These are phyloP conservation scores for Capniomyces stellatus DNA, from an alignment of 371 early-diverging fungal genomes.

Conservation along the genomic window DNA sequence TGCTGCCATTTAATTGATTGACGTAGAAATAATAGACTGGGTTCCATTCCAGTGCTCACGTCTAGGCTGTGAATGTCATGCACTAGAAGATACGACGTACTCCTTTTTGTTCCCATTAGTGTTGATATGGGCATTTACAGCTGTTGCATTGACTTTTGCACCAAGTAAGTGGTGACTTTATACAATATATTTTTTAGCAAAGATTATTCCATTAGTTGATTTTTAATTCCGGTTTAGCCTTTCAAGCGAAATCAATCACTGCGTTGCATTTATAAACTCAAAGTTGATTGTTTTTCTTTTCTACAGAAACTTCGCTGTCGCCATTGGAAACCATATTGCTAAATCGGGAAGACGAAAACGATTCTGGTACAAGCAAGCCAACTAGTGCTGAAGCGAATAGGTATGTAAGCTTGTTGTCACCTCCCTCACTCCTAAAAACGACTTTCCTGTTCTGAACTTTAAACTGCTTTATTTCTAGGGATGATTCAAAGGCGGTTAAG, in stretches of 20 bases:
- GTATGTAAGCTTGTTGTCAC: neutral
- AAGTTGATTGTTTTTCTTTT: too few species aligned
- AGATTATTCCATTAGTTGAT: too few species aligned
- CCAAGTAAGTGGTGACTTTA: constrained; percentile 21
- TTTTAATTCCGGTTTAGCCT: too few species aligned
- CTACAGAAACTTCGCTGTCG: constrained; percentile 15
- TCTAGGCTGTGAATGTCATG: constrained; percentile 26
- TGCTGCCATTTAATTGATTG: neutral
- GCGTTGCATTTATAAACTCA: too few species aligned
- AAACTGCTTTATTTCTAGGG: neutral
- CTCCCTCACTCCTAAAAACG: too few species aligned
- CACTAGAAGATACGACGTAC: constrained; percentile 16
- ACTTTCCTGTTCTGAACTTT: too few species aligned
- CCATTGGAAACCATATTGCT: constrained; percentile 14
- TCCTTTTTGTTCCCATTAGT: constrained; percentile 14
- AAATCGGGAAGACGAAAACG: neutral
- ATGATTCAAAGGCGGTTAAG: neutral
- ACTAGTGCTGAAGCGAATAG: neutral
- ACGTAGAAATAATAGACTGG: constrained; percentile 1
- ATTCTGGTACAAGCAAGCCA: neutral
- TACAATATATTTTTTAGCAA: too few species aligned
- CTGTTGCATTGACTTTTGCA: constrained; percentile 16
- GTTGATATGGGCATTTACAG: constrained; percentile 10
- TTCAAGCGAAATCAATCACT: too few species aligned
- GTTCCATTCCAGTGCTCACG: neutral